These are phyloP conservation scores for Penicillium hesseltinei DNA, from an alignment of 2,329 filamentous ascomycete species.

Conservation along the genomic window DNA sequence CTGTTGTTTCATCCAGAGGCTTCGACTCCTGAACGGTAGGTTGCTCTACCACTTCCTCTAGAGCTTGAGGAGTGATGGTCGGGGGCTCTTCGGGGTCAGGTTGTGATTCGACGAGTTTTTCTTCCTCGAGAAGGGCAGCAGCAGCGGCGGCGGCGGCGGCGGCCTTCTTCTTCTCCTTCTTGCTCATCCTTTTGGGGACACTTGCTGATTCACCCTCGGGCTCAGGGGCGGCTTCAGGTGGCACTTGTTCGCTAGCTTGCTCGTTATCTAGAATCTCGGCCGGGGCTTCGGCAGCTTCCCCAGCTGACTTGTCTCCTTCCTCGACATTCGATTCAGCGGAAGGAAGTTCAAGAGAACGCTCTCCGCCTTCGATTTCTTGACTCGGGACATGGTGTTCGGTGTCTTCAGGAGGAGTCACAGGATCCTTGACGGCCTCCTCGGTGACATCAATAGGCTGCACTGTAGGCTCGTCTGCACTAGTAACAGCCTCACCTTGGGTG, in stretches of 20 bases:
- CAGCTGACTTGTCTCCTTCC: constrained; percentile 1
- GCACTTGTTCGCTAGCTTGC: background rate
- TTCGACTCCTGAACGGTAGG: background rate
- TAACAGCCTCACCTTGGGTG: background rate
- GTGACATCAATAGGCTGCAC: background rate
- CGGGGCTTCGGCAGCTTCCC: background rate
- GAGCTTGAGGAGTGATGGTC: background rate
- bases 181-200: constrained; percentile 27
- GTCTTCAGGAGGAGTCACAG: background rate
- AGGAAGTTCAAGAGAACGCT: background rate
- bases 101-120: constrained; percentile 6
- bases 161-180: constrained; percentile 25
- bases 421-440: background rate
- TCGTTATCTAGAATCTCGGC: background rate
- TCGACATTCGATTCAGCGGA: background rate
- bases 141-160: constrained; percentile 12
- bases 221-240: constrained; percentile 1
- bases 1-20: background rate
- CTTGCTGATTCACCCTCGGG: constrained; percentile 4
- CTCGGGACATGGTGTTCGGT: background rate
- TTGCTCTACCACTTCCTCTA: background rate
- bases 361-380: background rate
- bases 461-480: background rate
- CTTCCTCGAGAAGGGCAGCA: constrained; percentile 5
- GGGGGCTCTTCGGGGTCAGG: background rate